Base-by-base conservation (phyloP, 2,329 filamentous ascomycete species). In the Aspergillus amoenus region DNA sequence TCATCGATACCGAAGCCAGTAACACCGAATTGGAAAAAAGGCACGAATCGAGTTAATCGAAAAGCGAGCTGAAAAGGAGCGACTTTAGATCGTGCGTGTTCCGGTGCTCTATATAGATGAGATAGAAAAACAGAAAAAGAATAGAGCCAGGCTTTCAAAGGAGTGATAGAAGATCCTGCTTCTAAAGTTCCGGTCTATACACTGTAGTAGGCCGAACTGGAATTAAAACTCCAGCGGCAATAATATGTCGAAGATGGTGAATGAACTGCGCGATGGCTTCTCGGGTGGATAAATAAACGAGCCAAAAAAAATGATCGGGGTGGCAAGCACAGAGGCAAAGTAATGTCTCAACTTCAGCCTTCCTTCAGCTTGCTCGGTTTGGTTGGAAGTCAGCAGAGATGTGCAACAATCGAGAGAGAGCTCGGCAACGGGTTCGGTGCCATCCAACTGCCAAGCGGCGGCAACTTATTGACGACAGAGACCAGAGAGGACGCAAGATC, bases 391-490 rank as follows among this genome's bases (percentile, higher is more conserved):
- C 43, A 54, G 53, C 49, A 52, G 46, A 48, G 52, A 52, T 61
- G 44, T 58, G 50, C 56, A 59, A 57, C 57, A 56, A 46, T 58
- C 37, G 55, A 48, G 51, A 53, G 50, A 50, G 56, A 63, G 51
- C 55, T 61, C 62, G 52, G 46, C 46, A 60, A 59, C 43, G 42
- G 52, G 52, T 57, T 59, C 52, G 60, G 62, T 60, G 59, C 59
- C 62, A 66, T 64, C 54, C 63, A 63, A 62, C 55, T 59, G 61
- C 62, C 62, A 59, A 56, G 48, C 49, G 59, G 57, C 58, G 61
- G 61, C 61, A 64, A 63, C 24, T 62, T 63, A 65, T 60, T 53
- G 56, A 62, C 55, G 52, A 63, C 59, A 40, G 57, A 56, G 55
- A 58, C 52, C 50, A 51, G 54, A 49, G 59, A 56, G 55, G 22